A percentile compares a stretch with the other conserved stretches of the same genome.
Conservation (phyloP, 805 yeast genomes). For the Cyberlindnera mississippiensis region DNA sequence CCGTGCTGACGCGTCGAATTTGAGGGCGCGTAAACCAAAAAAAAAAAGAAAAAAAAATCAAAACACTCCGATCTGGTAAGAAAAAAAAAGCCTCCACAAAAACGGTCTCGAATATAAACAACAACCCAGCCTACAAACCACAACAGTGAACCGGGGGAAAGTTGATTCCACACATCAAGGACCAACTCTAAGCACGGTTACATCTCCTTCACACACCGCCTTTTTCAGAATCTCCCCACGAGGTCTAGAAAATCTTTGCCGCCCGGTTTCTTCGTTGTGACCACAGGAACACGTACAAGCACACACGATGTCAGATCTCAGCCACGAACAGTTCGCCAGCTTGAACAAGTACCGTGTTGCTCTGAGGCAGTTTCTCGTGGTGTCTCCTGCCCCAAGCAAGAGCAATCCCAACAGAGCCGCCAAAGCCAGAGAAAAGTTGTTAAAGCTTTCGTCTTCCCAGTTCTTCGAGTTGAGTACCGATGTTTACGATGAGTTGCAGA, state of each 20-base stretch:
- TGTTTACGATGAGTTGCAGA: constrained; percentile 85
- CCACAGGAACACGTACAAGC: neutral
- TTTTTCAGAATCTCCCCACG: too few relatives aligned
- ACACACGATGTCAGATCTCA: constrained; percentile 17
- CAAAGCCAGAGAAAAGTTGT: constrained; percentile 80
- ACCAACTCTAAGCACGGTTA: too few relatives aligned
- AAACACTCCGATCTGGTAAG: too few relatives aligned
- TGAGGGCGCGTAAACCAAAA: too few relatives aligned
- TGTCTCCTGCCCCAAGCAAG: constrained; percentile 21
- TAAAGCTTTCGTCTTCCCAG: constrained; percentile 76
- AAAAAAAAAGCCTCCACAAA: too few relatives aligned
- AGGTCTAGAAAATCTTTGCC: too few relatives aligned
- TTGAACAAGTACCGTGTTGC: constrained; percentile 22
- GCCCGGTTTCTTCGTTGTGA: too few relatives aligned
- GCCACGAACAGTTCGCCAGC: constrained; percentile 15
- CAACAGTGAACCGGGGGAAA: too few relatives aligned
- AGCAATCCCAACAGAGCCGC: constrained; percentile 52
- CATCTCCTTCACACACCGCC: too few relatives aligned
- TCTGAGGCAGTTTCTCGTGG: constrained; percentile 24
- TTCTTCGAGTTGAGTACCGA: constrained; percentile 90
- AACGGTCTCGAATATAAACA: too few relatives aligned
- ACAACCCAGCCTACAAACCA: too few relatives aligned
- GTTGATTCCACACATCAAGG: too few relatives aligned
- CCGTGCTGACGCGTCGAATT: neutral
- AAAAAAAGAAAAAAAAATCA: neutral